Base-by-base conservation (phyloP, 371 early-diverging fungal genomes). In the Saksenaea oblongispora region DNA sequence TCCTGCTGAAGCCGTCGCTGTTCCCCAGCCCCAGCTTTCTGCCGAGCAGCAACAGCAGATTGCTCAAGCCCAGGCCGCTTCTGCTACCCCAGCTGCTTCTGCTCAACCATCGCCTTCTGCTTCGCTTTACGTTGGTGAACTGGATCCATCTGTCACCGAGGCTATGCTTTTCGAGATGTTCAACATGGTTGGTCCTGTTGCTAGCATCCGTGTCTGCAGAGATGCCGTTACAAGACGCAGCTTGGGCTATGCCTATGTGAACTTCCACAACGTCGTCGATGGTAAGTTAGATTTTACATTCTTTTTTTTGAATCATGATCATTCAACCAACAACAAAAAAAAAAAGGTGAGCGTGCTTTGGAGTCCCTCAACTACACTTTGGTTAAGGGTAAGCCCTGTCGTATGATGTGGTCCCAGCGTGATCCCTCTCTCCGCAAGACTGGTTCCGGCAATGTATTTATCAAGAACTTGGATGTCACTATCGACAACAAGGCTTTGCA, bases 351-450 rank as follows among this genome's bases (percentile, higher is more conserved):
- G 78, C 87, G 92, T 65, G 98, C 98, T 54, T 79, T 98, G 64
- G 96, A 97, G 65, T 69, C 88, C 55, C 84, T 98, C 62, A 98
- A 98, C 91, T 97, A 96, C 82, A 89, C 93, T 58, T 75, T 85
- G 74, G 89, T 98, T 82, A 95, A 94, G 84, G 95, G 93, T 68
- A 87, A 90, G 64, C 87, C 95, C 42, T 96, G 97, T 87, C 95
- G 98, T 69, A 96, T 98, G 80, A 98, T 98, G 98, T 98, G 97
- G 98, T 95, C 95, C 62, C 96, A 98, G 84, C 93, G 98, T 67
- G 98, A 98, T 84, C 98, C 98, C 37, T 84, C 95, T 62, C 82
- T 93, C 65, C 96, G 98, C 77, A 88, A 89, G 72, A 87, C 89
- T 59, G 97, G 98, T 35, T 82, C 86, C 42, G 98, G 98, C 67